phyloP scores from a whole-genome alignment of 768 basidiomycete species.

The Pleurotus pulmonarius region DNA sequence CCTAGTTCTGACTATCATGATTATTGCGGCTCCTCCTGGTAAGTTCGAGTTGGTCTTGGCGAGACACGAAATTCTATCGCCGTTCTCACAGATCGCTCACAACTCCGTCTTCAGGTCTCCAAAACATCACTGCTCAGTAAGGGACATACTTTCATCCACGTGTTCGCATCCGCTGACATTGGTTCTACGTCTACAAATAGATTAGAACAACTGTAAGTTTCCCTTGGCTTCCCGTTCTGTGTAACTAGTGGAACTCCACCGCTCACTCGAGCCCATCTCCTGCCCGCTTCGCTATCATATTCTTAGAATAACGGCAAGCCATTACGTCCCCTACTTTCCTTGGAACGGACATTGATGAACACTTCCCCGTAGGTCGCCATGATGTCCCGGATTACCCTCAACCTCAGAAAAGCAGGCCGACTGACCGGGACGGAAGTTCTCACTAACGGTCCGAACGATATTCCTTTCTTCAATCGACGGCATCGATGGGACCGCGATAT shows the following conservation, averaged over 20 bases:
- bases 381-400: slow-evolving; percentile 68
- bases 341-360: not conserved
- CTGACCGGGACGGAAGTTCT: not conserved
- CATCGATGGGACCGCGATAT: not conserved
- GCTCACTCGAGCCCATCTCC: no score
- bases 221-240: slow-evolving; percentile 8
- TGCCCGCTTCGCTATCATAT: no score
- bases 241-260: not conserved
- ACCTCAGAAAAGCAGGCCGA: slow-evolving; percentile 40
- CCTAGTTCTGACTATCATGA: slow-evolving; percentile 42
- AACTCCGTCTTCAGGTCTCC: slow-evolving; percentile 22
- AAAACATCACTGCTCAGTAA: slow-evolving; percentile 47
- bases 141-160: slow-evolving; percentile 17
- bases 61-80: no score
- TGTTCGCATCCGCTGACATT: not conserved
- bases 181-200: slow-evolving; percentile 15
- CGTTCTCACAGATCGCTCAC: not conserved
- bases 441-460: not conserved
- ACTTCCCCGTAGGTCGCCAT: slow-evolving; percentile 43
- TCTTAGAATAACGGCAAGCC: slow-evolving; percentile 19
- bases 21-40: slow-evolving; percentile 33
- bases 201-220: slow-evolving; percentile 35
- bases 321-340: not conserved
- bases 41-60: not conserved
- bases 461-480: not conserved